These are phyloP conservation scores for Zea mays DNA, from an alignment of 176 grass and related monocot species.

Conservation along the genomic window Zm-B73-REFERENCE-NAM-5.0 NC_050099.1:68394501-68395000, in stretches of 20 bases:
- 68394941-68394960: too few relatives aligned
- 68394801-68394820: background rate
- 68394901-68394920: too few relatives aligned
- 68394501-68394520: background rate
- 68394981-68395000: too few relatives aligned
- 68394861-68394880: background rate
- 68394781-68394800: conserved; percentile 2
- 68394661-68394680: background rate
- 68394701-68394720: background rate
- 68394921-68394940: too few relatives aligned
- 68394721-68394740: background rate
- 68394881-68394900: too few relatives aligned
- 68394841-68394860: background rate
- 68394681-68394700: background rate
- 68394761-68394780: background rate
- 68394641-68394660: conserved; percentile 68
- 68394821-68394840: background rate
- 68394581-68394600: conserved; percentile 63
- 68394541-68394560: conserved; percentile 85
- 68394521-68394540: conserved; percentile 2
- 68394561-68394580: conserved; percentile 85
- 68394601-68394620: conserved; percentile 93
- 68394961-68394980: too few relatives aligned
- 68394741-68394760: conserved; percentile 2
- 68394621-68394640: conserved; percentile 84